These are phyloP conservation scores for Lactarius evosmus DNA, from an alignment of 768 basidiomycete genomes.

Conservation along the genomic window DNA sequence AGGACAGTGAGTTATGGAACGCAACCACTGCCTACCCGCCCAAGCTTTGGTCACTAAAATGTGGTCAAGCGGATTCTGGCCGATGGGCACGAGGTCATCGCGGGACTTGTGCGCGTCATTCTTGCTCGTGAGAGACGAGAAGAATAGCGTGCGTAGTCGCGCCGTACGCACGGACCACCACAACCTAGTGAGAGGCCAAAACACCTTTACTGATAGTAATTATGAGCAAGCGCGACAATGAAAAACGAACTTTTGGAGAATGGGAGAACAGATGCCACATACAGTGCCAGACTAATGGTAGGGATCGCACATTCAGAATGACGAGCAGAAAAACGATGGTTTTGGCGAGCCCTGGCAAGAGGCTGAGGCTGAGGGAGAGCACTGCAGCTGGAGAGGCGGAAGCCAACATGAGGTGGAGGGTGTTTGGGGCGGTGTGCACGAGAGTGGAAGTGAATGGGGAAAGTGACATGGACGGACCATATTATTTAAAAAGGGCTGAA, in stretches of 20 bases:
- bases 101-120: conserved; percentile 10
- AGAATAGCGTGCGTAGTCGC: conserved; percentile 12
- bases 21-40: conserved; percentile 22
- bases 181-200: conserved; percentile 14
- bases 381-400: conserved; percentile 2
- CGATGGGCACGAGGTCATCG: conserved; percentile 27
- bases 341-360: conserved; percentile 18
- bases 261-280: conserved; percentile 2
- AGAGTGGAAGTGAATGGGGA: neutral
- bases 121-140: conserved; percentile 10
- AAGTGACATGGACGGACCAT: no score
- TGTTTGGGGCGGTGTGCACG: neutral
- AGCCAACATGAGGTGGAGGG: neutral
- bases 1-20: no score
- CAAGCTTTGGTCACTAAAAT: conserved; percentile 24
- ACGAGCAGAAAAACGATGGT: conserved; percentile 9
- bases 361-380: neutral
- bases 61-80: conserved; percentile 30
- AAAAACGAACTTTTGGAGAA: neutral
- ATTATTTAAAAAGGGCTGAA: no score
- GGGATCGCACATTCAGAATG: conserved; percentile 6
- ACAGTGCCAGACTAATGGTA: conserved; percentile 29
- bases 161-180: conserved; percentile 6
- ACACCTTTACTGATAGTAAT: conserved; percentile 15
- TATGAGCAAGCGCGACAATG: neutral